Evolutionary conservation across 371 early-diverging fungal genomes (phyloP).

Genomic region (Mucor indicus): DNA sequence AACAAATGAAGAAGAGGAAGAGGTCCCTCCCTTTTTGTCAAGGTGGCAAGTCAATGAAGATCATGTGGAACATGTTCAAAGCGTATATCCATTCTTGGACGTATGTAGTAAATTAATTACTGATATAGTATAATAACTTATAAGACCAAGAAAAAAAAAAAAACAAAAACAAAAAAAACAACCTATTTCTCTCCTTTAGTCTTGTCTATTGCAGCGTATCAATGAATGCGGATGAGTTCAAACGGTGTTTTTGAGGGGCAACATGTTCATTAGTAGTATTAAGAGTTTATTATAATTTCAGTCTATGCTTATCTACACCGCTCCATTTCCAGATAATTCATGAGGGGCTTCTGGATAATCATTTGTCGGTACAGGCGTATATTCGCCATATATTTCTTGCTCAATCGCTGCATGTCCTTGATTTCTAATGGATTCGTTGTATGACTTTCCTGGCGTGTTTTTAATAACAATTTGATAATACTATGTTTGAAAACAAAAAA

Average conservation of each 20-base stretch:
- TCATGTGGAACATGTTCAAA: conserved; percentile 48
- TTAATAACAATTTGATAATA: conserved; percentile 37
- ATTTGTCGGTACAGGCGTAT: conserved; percentile 10
- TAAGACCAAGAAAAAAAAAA: not conserved
- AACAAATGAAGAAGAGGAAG: not conserved
- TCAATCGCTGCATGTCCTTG: conserved; percentile 32
- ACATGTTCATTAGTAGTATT: too few species aligned
- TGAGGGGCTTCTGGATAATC: too few species aligned
- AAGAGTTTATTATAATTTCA: not conserved
- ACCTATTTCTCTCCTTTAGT: too few species aligned
- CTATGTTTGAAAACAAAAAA: too few species aligned
- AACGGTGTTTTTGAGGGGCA: too few species aligned
- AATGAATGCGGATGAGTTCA: too few species aligned
- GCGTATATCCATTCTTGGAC: conserved; percentile 92
- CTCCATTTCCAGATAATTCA: not conserved
- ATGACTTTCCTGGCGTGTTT: conserved; percentile 36
- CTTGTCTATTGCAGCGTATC: not conserved
- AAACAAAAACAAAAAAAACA: too few species aligned
- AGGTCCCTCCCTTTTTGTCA: conserved; percentile 11
- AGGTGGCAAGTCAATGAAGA: conserved; percentile 12
- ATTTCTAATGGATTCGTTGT: conserved; percentile 34
- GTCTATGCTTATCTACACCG: not conserved
- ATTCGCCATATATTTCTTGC: conserved; percentile 32
- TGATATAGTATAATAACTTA: conserved; percentile 65
- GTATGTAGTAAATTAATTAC: conserved; percentile 92